Base-by-base conservation (phyloP, 2,329 filamentous ascomycete species). In the Xylariaceae sp. region DNA sequence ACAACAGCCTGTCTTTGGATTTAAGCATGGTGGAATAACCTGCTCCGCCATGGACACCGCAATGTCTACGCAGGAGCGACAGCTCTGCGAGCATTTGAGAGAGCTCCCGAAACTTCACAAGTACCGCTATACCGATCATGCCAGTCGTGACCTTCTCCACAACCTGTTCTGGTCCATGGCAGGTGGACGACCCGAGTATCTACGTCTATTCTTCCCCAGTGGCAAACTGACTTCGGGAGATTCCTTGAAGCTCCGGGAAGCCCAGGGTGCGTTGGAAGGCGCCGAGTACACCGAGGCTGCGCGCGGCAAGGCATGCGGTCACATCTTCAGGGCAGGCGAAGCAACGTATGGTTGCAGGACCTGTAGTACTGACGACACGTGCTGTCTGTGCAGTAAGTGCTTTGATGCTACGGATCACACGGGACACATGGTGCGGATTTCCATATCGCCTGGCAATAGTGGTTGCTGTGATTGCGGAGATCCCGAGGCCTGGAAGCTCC, bases 401-500 rank as follows among this genome's bases (percentile, higher is more conserved):
- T 99, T 96, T 73, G 91, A 97, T 71, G 86, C 92, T 30, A 97
- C 93, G 45, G 93, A 99, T 71, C 94, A 99, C 74, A 88, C 90
- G 9, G 92, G 88, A 10, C 94, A 99, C 74, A 90, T 91, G 77
- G 92, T 97, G 57, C 88, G 89, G 69, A 91, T 99, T 60, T 89
- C 83, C 59, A 86, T 96, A 51, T 96, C 92, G 0, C 85, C 89
- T 2, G 93, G 93, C 5, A 96, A 97, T 71, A 94, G 89, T 70
- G 93, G 93, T 50, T 97, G 95, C 77, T 99, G 94, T 74, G 94
- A 99, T 75, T 99, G 94, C 72, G 94, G 94, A 60, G 94, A 99
- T 71, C 85, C 88, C 17, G 95, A 99, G 74, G 95, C 94, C 9
- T 99, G 95, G 93, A 86, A 86, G 71, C 80, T 86, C 52, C 92